Evolutionary conservation across 2,329 filamentous ascomycete species (phyloP).

Genomic region (Emergomyces africanus): DNA sequence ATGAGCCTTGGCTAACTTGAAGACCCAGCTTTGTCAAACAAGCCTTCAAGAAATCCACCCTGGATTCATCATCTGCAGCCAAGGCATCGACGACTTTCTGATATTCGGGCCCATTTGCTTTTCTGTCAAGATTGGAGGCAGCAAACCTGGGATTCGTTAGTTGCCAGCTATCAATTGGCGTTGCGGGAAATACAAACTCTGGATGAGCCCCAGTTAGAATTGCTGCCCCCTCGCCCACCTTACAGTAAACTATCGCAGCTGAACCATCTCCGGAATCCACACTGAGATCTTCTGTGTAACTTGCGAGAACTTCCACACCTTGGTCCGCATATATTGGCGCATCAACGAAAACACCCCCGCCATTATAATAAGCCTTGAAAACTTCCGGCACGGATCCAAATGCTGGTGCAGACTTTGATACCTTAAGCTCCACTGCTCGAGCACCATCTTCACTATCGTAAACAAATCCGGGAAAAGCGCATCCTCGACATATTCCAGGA

Average conservation of each 20-base stretch:
- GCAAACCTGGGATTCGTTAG: slow-evolving; percentile 53
- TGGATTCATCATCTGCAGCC: slow-evolving; percentile 53
- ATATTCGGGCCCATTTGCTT: slow-evolving; percentile 56
- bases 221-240: slow-evolving; percentile 65
- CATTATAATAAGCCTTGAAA: slow-evolving; percentile 81
- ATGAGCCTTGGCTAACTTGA: slow-evolving; percentile 56
- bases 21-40: slow-evolving; percentile 71
- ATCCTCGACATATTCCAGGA: slow-evolving; percentile 70
- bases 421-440: slow-evolving; percentile 53
- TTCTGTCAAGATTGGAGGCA: slow-evolving; percentile 58
- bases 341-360: slow-evolving; percentile 85
- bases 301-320: slow-evolving; percentile 70
- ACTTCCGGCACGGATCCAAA: slow-evolving; percentile 42
- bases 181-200: slow-evolving; percentile 48
- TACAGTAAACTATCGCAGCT: slow-evolving; percentile 74
- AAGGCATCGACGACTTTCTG: slow-evolving; percentile 55
- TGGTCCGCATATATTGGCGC: slow-evolving; percentile 47
- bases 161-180: slow-evolving; percentile 12
- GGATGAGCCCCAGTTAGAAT: slow-evolving; percentile 83
- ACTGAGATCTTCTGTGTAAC: slow-evolving; percentile 59
- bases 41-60: slow-evolving; percentile 64
- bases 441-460: slow-evolving; percentile 84
- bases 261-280: slow-evolving; percentile 61
- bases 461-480: slow-evolving; percentile 78
- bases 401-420: slow-evolving; percentile 48